Base-by-base conservation (phyloP, 2,329 filamentous ascomycete genomes). In the Fusarium sp. region DNA sequence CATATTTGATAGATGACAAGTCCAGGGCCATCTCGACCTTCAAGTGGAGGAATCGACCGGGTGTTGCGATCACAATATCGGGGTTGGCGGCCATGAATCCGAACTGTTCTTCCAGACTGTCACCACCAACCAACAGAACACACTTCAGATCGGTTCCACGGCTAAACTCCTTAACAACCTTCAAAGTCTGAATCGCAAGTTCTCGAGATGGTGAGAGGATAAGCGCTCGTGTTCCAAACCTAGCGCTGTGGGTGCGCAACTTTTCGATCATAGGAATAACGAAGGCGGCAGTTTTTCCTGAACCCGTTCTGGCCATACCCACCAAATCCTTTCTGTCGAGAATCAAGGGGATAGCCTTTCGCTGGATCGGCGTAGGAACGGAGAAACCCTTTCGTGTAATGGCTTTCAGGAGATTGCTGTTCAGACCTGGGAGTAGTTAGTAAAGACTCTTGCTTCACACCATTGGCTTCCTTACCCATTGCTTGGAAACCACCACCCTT, bases 201-300 rank as follows among this genome's bases (percentile, higher is more conserved):
- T 99, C 96, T 84, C 96, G 89, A 27, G 94, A 97, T 0, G 96
- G 96, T 16, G 94, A 98, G 78, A 99, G 82, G 67, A 99, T 92
- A 63, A 99, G 84, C 14, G 91, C 96, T 75, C 96, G 88, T 46
- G 93, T 90, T 55, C 97, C 96, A 69, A 98, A 90, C 75, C 92
- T 91, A 30, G 90, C 90, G 77, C 92, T 97, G 80, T 99, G 97
- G 25, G 89, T 87, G 80, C 94, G 97, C 66, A 99, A 84, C 71
- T 91, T 92, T 83, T 99, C 93, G 66, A 99, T 94, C 95, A 99
- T 97, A 45, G 96, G 96, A 70, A 99, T 97, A 27, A 98, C 94
- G 80, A 99, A 99, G 23, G 96, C 96, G 2, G 94, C 96, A 2
- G 97, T 99, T 84, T 99, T 99, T 83, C 96, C 96, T 21, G 94